phyloP scores from a whole-genome alignment of 805 yeast species.

The Metschnikowia similis region DNA sequence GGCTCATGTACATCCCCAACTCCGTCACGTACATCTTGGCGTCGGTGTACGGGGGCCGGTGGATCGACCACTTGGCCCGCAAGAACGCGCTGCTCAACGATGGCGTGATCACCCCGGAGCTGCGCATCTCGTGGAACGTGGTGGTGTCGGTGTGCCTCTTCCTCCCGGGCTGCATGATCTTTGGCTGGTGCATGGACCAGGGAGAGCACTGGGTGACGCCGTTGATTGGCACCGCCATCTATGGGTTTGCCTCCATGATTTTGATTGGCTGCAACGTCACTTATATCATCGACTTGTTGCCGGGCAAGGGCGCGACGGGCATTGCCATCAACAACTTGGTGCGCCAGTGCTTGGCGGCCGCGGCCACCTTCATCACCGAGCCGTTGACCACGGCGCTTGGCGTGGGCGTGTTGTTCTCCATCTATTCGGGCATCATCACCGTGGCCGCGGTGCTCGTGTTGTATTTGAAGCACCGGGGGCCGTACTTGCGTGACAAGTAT shows the following conservation, averaged over 20 bases:
- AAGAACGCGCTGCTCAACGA: slow-evolving; percentile 51
- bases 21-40: slow-evolving; percentile 74
- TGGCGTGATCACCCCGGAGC: slow-evolving; percentile 70
- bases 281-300: slow-evolving; percentile 76
- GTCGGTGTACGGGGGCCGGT: slow-evolving; percentile 74
- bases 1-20: slow-evolving; percentile 78
- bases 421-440: slow-evolving; percentile 56
- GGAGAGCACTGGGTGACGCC: slow-evolving; percentile 75
- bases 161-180: slow-evolving; percentile 64
- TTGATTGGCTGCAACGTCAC: slow-evolving; percentile 78
- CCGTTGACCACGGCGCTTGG: slow-evolving; percentile 68
- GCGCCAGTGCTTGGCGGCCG: slow-evolving; percentile 70
- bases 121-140: slow-evolving; percentile 72
- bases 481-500: slow-evolving; percentile 58
- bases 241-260: slow-evolving; percentile 82
- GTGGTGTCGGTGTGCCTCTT: slow-evolving; percentile 57
- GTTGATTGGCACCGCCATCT: slow-evolving; percentile 72
- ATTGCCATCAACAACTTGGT: slow-evolving; percentile 77
- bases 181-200: slow-evolving; percentile 77
- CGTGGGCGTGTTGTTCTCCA: slow-evolving; percentile 64
- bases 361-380: slow-evolving; percentile 69
- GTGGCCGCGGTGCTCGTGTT: slow-evolving; percentile 40
- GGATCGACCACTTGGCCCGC: slow-evolving; percentile 62
- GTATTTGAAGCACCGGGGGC: slow-evolving; percentile 52
- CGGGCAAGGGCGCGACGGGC: slow-evolving; percentile 87